phyloP scores from a whole-genome alignment of 1,139 yeast species.

The Zygoascus meyerae region DNA sequence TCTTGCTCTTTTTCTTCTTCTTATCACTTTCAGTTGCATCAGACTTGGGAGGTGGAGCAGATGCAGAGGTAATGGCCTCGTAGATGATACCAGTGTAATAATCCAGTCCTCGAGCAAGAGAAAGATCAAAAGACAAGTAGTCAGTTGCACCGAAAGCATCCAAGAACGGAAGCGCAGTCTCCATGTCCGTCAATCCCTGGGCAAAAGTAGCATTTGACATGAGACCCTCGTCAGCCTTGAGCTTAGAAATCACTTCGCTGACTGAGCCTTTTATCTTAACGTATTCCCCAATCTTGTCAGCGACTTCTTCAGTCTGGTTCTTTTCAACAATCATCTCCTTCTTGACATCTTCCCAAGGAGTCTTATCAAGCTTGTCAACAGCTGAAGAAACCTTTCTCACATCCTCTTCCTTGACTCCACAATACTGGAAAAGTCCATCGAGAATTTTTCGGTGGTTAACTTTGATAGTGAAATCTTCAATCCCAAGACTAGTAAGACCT shows the following conservation, averaged over 20 bases:
- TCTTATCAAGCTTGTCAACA: constrained; percentile 90
- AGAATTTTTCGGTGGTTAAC: constrained; percentile 90
- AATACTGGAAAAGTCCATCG: constrained; percentile 90
- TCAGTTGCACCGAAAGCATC: constrained; percentile 69
- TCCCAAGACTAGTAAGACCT: constrained; percentile 78
- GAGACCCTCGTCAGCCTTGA: constrained; percentile 54
- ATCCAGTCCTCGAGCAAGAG: constrained; percentile 94
- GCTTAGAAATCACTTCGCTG: constrained; percentile 54
- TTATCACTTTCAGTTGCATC: constrained; percentile 37
- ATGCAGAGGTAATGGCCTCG: constrained; percentile 90
- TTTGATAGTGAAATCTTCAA: constrained; percentile 82
- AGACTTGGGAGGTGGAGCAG: constrained; percentile 69
- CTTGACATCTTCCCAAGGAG: constrained; percentile 91
- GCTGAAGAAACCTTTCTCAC: constrained; percentile 91
- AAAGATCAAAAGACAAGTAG: constrained; percentile 76
- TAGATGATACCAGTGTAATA: constrained; percentile 95
- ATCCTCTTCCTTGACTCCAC: constrained; percentile 92
- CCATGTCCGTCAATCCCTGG: constrained; percentile 77
- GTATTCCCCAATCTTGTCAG: constrained; percentile 85
- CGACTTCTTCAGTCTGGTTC: constrained; percentile 83
- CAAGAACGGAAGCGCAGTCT: constrained; percentile 63
- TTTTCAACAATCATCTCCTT: constrained; percentile 89
- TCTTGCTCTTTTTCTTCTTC: constrained; percentile 29
- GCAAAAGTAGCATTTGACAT: constrained; percentile 63
- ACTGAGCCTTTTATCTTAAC: constrained; percentile 79